These are phyloP conservation scores for Periconia sp. DNA, from an alignment of 2,329 filamentous ascomycete species.

Conservation along the genomic window DNA sequence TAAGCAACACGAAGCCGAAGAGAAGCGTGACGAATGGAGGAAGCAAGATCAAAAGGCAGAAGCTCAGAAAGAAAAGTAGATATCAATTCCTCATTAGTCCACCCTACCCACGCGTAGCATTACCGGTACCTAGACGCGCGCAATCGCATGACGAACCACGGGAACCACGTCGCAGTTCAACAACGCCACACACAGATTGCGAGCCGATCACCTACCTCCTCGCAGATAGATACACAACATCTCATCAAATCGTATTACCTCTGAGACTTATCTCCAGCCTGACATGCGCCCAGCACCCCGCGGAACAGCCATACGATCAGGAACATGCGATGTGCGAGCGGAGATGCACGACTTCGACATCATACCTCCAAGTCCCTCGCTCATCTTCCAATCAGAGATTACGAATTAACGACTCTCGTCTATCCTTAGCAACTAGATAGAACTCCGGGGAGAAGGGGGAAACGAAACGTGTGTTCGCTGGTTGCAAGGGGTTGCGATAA, in stretches of 20 bases:
- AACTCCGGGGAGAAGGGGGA: slow-evolving; percentile 29
- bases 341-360: not conserved
- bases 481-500: slow-evolving; percentile 9
- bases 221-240: not conserved
- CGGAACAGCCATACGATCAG: slow-evolving; percentile 3
- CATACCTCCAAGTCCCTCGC: not conserved
- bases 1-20: not conserved
- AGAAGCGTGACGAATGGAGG: not conserved
- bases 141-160: not conserved
- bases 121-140: not conserved
- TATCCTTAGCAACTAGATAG: not conserved
- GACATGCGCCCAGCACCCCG: not conserved
- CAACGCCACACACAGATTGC: too few species aligned
- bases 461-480: not conserved
- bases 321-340: not conserved
- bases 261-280: not conserved
- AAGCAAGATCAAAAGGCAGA: not conserved
- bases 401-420: slow-evolving; percentile 1
- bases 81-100: too few species aligned
- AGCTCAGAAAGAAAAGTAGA: not conserved
- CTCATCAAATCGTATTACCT: not conserved
- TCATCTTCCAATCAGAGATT: not conserved
- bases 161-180: too few species aligned
- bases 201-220: not conserved
- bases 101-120: not conserved